These are phyloP conservation scores for Cryptomeria japonica DNA, from an alignment of 75 land plant genomes.

Conservation along the genomic window DNA sequence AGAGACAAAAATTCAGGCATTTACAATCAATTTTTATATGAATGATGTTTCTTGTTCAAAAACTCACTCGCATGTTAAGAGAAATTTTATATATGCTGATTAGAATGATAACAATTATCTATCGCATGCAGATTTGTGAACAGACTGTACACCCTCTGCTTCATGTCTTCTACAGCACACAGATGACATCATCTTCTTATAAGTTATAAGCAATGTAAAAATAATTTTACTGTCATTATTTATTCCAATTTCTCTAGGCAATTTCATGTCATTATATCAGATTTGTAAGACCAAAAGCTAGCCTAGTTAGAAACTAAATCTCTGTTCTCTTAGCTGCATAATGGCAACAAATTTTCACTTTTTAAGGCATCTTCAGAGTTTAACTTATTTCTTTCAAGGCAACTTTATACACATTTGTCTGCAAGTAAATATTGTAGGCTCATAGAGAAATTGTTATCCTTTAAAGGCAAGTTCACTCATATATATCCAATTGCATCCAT, in stretches of 20 bases:
- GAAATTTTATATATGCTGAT: neutral
- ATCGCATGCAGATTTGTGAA: neutral
- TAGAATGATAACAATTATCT: neutral
- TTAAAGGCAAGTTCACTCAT: neutral
- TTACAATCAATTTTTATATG: neutral
- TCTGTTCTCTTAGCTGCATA: neutral
- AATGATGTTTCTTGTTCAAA: neutral
- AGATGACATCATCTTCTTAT: neutral
- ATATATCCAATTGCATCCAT: neutral
- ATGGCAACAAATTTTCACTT: neutral
- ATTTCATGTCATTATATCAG: neutral
- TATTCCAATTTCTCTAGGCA: neutral
- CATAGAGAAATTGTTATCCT: neutral
- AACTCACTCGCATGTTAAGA: neutral
- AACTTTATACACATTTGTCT: neutral
- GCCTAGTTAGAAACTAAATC: neutral
- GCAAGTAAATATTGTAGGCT: neutral
- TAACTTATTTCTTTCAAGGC: neutral
- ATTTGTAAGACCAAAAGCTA: neutral
- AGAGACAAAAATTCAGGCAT: neutral
- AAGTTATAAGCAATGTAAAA: neutral
- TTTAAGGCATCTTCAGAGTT: neutral
- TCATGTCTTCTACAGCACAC: neutral
- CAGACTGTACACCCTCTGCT: neutral
- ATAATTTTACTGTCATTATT: neutral